phyloP scores from a whole-genome alignment of 139 green algal genomes.

The Eudorina sp. region DNA sequence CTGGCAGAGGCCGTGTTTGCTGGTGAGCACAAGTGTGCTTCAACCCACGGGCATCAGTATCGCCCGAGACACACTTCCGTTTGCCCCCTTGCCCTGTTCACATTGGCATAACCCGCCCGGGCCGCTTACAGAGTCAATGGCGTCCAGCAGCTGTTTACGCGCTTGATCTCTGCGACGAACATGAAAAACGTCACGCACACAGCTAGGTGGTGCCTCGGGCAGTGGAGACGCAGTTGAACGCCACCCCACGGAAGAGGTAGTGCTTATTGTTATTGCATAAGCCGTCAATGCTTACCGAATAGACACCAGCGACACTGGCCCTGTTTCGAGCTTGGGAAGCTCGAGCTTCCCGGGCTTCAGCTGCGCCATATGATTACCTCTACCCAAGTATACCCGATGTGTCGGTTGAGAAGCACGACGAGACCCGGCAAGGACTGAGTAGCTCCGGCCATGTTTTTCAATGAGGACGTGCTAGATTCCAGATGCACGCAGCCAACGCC shows the following conservation, averaged over 20 bases:
- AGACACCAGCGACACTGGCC: slow-evolving; percentile 60
- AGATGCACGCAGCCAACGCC: no score
- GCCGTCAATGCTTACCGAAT: slow-evolving; percentile 59
- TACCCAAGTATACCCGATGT: no score
- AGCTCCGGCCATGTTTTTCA: no score
- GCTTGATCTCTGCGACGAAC: slow-evolving; percentile 65
- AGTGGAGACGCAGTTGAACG: not conserved
- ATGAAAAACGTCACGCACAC: not conserved
- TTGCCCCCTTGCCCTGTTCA: no score
- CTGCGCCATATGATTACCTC: slow-evolving; percentile 15
- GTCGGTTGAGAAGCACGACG: no score
- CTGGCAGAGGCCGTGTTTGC: no score
- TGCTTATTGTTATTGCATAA: not conserved
- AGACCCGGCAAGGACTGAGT: no score
- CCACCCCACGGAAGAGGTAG: no score
- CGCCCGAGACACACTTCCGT: no score
- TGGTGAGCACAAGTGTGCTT: no score
- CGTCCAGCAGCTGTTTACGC: slow-evolving; percentile 74
- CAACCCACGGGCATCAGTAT: not conserved
- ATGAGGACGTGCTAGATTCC: no score
- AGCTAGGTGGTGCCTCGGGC: not conserved
- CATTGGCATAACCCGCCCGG: no score
- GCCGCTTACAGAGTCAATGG: slow-evolving; percentile 75
- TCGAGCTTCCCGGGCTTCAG: slow-evolving; percentile 23
- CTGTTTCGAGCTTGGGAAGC: slow-evolving; percentile 69